Evolutionary conservation across 2,329 filamentous ascomycete genomes (phyloP), one percentile per base, ranked within the genome.

Genomic region (Exophiala calicioides): DNA sequence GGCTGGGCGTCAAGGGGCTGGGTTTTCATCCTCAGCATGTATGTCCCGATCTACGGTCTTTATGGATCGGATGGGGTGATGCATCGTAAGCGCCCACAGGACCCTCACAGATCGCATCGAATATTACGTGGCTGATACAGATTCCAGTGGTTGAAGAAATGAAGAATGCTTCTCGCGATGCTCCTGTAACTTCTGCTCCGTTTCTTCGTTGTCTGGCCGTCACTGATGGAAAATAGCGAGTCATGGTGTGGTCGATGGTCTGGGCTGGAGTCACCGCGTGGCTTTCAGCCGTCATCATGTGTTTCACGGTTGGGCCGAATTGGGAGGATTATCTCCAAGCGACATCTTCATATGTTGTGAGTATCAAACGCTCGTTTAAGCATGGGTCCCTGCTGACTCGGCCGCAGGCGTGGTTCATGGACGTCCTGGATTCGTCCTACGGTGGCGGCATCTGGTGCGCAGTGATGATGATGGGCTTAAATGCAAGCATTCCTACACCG

Each of bases 1-100:
- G 57, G 69, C 12, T 68, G 65, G 49, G 49, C 58, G 1, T 44
- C 43, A 8, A 70, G 78, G 32, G 80, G 80, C n/a, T 78, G 85
- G 15, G 80, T 81, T 1, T 85, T 85, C 52, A 68, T 84, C 23
- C 41, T 59, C 68, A 78, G 1, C 81, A 82, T 23, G 82, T 85
- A 63, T 69, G 85, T 26, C 86, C 87, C 58, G 82, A 82, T 18
- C 81, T 84, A 5, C 86, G 80, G 61, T 77, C 79, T 43, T 77
- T 87, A 18, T 8, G 78, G 79, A 1, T 78, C 81, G 0, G 84
- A 87, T 59, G 79, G 80, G 35, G 77, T 81, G 1, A 78, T 78
- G 1, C 84, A 86, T 60, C 62, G 78, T 81, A 0, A 83, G 39
- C 20, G 12, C 6, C 1, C 7, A 9, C 9, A n/a, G 16, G 18